Evolutionary conservation across 1,284 basidiomycete genomes (phyloP), one percentile per base, ranked within the genome.

Genomic region (Quambalaria eucalypti): DNA sequence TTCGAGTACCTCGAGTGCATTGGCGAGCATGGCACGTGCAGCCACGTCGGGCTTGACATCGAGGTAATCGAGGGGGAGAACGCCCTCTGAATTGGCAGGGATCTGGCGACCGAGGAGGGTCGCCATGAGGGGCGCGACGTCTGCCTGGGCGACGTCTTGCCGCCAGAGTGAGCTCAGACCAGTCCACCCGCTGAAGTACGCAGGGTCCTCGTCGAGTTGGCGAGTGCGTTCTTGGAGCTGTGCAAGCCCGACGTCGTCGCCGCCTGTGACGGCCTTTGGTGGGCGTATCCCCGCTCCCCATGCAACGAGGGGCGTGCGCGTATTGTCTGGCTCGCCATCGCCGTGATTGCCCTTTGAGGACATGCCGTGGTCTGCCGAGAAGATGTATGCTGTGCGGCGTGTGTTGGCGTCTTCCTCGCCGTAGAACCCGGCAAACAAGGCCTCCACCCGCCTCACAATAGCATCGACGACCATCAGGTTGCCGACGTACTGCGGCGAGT

Each of bases 301-400:
- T 0, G 82, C 83, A n/a, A 91, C 80, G 16, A 90, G 79, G 16
- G 88, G 88, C 0, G 88, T 91, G 23, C 87, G 83, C 4, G 89
- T 90, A 64, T 87, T 90, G 73, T 91, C 88, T 0, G 88, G 88
- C 64, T 91, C 84, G 28, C 89, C 89, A 66, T 92, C 89, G 2
- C 89, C 89, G 60, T 92, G 89, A 68, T 90, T 92, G 26, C 89
- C 89, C 55, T 90, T 87, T 42, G 81, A 82, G 7, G 86, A 87
- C 89, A 92, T 92, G 4, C 89, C 89, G 71, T 92, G 89, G 72
- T 92, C 89, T 0, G 90, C 87, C 2, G 87, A 90, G 71, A 92
- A 90, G 39, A 92, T 77, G 67, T 82, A 92, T 38, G 83, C 84
- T 0, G 89, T 91, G 51, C 84, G 81, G 12, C 47, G 26, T 16